Evolutionary conservation across 73 alveolate genomes (phyloP).

Genomic region (Paramecium sonneborni): DNA sequence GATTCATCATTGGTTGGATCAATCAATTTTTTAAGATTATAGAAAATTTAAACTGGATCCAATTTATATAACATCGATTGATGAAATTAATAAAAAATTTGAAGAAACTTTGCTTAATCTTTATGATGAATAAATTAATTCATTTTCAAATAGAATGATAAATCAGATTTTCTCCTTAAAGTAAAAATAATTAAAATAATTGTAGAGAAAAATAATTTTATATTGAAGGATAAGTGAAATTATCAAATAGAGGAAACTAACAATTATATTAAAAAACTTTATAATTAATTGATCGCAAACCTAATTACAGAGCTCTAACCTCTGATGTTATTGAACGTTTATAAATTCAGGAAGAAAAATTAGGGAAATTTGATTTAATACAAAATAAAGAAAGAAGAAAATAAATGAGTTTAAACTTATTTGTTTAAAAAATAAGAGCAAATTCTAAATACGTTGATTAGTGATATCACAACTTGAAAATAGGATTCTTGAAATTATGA

Average conservation of each 20-base stretch:
- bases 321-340: background rate
- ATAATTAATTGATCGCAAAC: background rate
- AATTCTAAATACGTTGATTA: background rate
- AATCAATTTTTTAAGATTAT: constrained; percentile 11
- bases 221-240: background rate
- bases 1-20: constrained; percentile 2
- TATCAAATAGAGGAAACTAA: background rate
- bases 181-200: background rate
- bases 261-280: background rate
- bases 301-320: constrained; percentile 11
- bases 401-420: background rate
- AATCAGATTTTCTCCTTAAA: background rate
- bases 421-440: background rate
- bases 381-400: background rate
- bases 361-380: background rate
- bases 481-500: background rate
- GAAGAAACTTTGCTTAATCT: constrained; percentile 6
- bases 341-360: background rate
- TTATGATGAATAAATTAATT: constrained; percentile 4
- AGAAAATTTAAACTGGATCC: background rate
- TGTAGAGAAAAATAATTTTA: constrained; percentile 1
- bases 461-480: background rate
- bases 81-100: constrained; percentile 17
- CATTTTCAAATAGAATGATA: background rate
- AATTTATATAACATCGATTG: background rate